Conservation (phyloP, 192 early-diverging fungal species). For the Jimgerdemannia flammicorona region DNA sequence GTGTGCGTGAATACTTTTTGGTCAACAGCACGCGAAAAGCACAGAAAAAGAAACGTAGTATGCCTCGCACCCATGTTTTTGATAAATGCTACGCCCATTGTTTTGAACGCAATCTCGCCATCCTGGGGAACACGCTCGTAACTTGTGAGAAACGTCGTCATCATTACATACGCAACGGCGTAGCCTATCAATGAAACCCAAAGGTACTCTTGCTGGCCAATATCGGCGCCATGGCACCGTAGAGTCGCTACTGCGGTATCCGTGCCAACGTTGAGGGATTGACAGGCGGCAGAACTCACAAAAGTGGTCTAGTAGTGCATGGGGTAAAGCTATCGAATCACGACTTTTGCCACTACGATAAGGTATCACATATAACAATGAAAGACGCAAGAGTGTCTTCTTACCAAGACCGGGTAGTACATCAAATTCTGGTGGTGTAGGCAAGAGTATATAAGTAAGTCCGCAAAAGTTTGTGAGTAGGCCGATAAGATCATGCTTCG, state of each 20-base stretch:
- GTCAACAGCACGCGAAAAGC: too few species aligned
- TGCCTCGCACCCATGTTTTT: constrained; percentile 59
- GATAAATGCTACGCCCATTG: constrained; percentile 68
- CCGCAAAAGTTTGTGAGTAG: background rate
- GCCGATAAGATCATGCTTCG: background rate
- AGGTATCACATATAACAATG: background rate
- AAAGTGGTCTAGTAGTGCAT: constrained; percentile 26
- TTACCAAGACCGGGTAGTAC: constrained; percentile 39
- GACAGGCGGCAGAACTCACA: constrained; percentile 35
- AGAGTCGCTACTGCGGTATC: constrained; percentile 20
- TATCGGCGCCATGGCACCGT: constrained; percentile 43
- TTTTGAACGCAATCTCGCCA: constrained; percentile 70
- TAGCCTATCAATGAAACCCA: constrained; percentile 57
- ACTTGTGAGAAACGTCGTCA: constrained; percentile 68
- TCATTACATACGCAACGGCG: constrained; percentile 56
- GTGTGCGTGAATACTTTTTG: too few species aligned
- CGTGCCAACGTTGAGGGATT: constrained; percentile 29
- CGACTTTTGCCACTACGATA: background rate
- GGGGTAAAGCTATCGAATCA: background rate
- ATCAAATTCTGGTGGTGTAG: constrained; percentile 29
- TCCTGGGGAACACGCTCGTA: constrained; percentile 64
- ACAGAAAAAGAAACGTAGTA: background rate
- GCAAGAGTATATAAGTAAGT: background rate
- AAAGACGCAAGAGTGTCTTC: background rate
- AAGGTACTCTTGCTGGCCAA: constrained; percentile 56